These are phyloP conservation scores for Neurospora sp. DNA, from an alignment of 495 filamentous ascomycete genomes.

Conservation along the genomic window DNA sequence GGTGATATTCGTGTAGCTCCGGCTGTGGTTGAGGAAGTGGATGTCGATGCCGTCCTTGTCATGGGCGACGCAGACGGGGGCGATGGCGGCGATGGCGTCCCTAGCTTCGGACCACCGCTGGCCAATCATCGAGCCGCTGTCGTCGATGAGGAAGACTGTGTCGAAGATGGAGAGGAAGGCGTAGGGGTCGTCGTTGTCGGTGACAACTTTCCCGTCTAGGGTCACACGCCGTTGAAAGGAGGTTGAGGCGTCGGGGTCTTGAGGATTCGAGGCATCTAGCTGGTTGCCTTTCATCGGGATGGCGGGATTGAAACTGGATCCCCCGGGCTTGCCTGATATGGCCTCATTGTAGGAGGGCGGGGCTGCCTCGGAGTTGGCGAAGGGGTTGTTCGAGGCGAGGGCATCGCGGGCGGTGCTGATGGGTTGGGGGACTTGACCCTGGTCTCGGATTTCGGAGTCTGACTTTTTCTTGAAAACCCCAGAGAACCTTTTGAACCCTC, in stretches of 20 bases:
- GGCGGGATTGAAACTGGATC: constrained; percentile 3
- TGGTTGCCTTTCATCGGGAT: background rate
- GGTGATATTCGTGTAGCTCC: constrained; percentile 49
- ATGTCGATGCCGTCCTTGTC: constrained; percentile 90
- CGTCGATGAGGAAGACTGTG: constrained; percentile 90
- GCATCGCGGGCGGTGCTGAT: background rate
- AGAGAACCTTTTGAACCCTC: background rate
- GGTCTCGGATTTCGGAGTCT: background rate
- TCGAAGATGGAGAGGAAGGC: constrained; percentile 82
- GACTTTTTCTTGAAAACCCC: background rate
- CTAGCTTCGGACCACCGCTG: constrained; percentile 66
- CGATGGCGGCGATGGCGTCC: constrained; percentile 62
- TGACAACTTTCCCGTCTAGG: constrained; percentile 1
- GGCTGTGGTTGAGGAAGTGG: constrained; percentile 69
- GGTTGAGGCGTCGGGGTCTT: background rate
- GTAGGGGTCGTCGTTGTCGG: constrained; percentile 52
- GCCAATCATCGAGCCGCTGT: constrained; percentile 82
- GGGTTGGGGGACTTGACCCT: background rate
- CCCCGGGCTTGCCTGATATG: constrained; percentile 5
- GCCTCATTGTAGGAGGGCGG: constrained; percentile 13
- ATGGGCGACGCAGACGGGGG: constrained; percentile 74
- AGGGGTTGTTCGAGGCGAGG: background rate
- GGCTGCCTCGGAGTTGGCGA: constrained; percentile 1
- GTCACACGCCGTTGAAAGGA: background rate
- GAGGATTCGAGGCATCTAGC: background rate